Base-by-base conservation (phyloP, 2,329 filamentous ascomycete species). In the Alternaria hordeiaustralica region DNA sequence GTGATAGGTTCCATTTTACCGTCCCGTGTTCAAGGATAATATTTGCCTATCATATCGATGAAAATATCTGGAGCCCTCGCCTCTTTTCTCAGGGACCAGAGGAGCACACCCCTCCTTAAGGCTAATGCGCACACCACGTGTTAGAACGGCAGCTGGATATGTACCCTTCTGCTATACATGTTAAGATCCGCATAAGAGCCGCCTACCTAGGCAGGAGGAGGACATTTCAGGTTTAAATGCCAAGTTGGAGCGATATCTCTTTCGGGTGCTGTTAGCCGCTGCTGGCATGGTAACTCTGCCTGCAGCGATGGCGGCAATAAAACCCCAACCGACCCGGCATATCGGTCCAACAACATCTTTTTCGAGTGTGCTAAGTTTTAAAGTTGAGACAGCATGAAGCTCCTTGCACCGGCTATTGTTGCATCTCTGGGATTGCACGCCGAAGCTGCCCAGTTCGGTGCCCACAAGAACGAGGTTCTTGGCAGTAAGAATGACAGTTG, bases 321-420 rank as follows among this genome's bases (percentile, higher is more conserved):
- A 47, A 20, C 18, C 41, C 25, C 41, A 25, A 20, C 55, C 15
- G 21, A 45, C 46, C 61, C 61, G 56, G 23, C 46, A 18, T 30
- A 15, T 30, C 26, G 58, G 51, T 41, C 26, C 45, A n/a, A 43
- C 58, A 61, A 47, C 51, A 58, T 56, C 58, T 53, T 63, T 23
- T 23, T 55, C 23, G 45, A 46, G 45, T 59, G 61, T 61, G 51
- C 61, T 46, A 60, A 55, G 58, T 44, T 44, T 20, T 46, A n/a
- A 12, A 33, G 30, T 58, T 56, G 55, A 51, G 23, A 62, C 44
- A 65, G 41, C 26, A 65, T 65, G 59, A 64, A 62, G 47, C 36
- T 51, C 15, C 54, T 62, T 45, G 51, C 51, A 7, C 55, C 59
- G 36, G 55, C 54, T 23, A 28, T 62, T 25, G 36, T 51, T 45